Evolutionary conservation across 2,329 filamentous ascomycete species (phyloP), one percentile per base, ranked within the genome.

Genomic region (Fusarium pseudonygamai): DNA sequence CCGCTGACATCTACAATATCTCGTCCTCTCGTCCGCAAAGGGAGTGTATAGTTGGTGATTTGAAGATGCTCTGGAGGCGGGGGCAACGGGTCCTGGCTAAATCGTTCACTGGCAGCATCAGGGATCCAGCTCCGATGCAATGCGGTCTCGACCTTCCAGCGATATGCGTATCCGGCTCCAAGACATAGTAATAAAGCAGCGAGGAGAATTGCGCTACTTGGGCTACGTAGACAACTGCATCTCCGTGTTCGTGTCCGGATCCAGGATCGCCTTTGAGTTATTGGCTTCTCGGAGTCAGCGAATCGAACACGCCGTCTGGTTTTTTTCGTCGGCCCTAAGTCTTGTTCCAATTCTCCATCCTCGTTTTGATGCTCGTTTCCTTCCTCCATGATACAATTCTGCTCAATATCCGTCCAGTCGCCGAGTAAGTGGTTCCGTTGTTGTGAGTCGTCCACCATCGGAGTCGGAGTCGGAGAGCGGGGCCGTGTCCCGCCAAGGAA

Each of bases 1-100:
- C 87, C 88, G 4, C 82, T 77, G 14, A 84, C 81, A 80, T 93
- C 91, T 60, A 92, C 85, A 34, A 93, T 85, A 71, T 91, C 78
- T 47, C 91, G 86, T 11, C 91, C 91, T 34, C 81, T 80, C 4
- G 91, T 90, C 57, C 85, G 86, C 46, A 93, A 82, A 22, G 91
- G 91, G 47, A 92, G 84, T 50, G 81, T 78, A 79, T 88, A 91
- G 32, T 82, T 81, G 24, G 81, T 63, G 66, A 89, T 85, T 69
- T 82, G 82, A 16, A 82, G 82, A 46, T 83, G 77, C 52, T 84
- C 78, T 39, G 82, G 76, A n/a, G 86, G 84, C 1, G 83, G 80
- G 6, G 81, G 84, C 34, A 89, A 81, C 10, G 86, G 84, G n/a
- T 80, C 82, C 77, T 88, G 80, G 67, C 82, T 82, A 77, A 90